A percentile compares a stretch with the other conserved stretches of the same genome.
Conservation (phyloP, 2,329 filamentous ascomycete genomes). For the Coleophoma eucalyptorum region DNA sequence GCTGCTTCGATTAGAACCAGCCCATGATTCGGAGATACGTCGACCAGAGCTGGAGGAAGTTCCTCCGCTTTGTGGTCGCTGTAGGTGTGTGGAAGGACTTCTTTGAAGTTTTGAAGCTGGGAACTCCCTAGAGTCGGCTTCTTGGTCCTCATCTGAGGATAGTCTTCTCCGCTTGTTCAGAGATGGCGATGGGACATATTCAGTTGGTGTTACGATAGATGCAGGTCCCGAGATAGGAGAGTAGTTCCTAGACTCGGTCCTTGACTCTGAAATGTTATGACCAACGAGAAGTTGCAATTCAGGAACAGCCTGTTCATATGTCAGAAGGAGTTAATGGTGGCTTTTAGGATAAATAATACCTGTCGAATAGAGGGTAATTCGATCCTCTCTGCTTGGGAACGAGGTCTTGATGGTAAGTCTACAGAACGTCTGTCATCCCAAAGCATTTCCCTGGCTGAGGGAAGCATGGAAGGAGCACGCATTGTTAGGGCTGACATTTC, state of each 20-base stretch:
- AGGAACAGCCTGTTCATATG: constrained; percentile 8
- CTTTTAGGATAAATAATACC: constrained; percentile 3
- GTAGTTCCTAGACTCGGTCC: constrained; percentile 3
- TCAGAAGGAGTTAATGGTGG: too few relatives aligned
- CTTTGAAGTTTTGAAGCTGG: constrained; percentile 6
- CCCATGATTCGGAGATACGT: constrained; percentile 7
- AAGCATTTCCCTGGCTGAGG: constrained; percentile 8
- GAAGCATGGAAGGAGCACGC: constrained; percentile 5
- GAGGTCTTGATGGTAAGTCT: constrained; percentile 5
- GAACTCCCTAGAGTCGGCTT: constrained; percentile 5
- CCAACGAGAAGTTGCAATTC: constrained; percentile 6
- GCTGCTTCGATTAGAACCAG: constrained; percentile 9
- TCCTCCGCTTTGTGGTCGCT: constrained; percentile 8
- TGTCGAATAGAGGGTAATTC: constrained; percentile 18
- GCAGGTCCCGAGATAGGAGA: constrained; percentile 4
- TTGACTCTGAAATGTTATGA: constrained; percentile 1
- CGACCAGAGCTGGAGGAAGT: constrained; percentile 7
- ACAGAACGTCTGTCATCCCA: constrained; percentile 7
- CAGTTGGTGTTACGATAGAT: background rate
- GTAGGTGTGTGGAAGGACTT: constrained; percentile 7
- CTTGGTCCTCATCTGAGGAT: constrained; percentile 10
- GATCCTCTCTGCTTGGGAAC: constrained; percentile 8
- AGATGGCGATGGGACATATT: constrained; percentile 6
- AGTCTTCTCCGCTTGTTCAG: constrained; percentile 15
- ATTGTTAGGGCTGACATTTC: constrained; percentile 12